Percentiles rank a stretch among this genome's conserved stretches.
These are phyloP conservation scores for Globisporangium perplexum DNA, from an alignment of 352 stramenopile species.

Conservation along the genomic window DNA sequence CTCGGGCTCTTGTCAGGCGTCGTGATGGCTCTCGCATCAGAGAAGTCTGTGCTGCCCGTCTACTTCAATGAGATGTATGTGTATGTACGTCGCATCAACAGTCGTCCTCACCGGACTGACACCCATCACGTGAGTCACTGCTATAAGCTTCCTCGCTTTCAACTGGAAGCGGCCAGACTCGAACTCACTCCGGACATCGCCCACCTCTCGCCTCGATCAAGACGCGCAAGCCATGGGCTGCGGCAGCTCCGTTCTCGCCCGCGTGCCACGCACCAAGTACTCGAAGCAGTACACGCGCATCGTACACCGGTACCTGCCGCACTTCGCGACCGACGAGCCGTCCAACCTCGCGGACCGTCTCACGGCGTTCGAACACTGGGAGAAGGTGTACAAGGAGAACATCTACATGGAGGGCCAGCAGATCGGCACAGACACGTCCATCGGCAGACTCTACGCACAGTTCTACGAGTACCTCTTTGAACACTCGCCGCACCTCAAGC, in stretches of 20 bases:
- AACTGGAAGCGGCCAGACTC: neutral
- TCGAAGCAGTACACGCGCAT: constrained; percentile 64
- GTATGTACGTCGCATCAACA: no score
- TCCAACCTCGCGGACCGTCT: constrained; percentile 45
- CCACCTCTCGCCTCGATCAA: neutral
- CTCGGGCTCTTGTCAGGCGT: no score
- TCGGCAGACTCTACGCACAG: constrained; percentile 50
- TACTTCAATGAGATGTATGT: no score
- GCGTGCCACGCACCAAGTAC: constrained; percentile 26
- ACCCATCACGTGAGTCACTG: no score
- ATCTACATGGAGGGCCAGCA: constrained; percentile 51
- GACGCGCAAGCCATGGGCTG: constrained; percentile 26
- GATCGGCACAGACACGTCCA: constrained; percentile 32
- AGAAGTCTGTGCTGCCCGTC: no score
- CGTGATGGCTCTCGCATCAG: no score
- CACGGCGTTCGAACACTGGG: constrained; percentile 55
- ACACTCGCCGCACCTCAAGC: constrained; percentile 48
- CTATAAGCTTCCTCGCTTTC: no score
- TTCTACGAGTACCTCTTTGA: constrained; percentile 72
- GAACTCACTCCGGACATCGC: neutral
- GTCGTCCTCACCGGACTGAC: no score
- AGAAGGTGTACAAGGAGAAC: constrained; percentile 60
- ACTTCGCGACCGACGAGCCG: constrained; percentile 48
- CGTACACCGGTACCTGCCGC: constrained; percentile 50
- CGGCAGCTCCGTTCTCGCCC: constrained; percentile 14